Conservation (phyloP, 2,329 filamentous ascomycete species). For the Fonsecaea pugnacius region DNA sequence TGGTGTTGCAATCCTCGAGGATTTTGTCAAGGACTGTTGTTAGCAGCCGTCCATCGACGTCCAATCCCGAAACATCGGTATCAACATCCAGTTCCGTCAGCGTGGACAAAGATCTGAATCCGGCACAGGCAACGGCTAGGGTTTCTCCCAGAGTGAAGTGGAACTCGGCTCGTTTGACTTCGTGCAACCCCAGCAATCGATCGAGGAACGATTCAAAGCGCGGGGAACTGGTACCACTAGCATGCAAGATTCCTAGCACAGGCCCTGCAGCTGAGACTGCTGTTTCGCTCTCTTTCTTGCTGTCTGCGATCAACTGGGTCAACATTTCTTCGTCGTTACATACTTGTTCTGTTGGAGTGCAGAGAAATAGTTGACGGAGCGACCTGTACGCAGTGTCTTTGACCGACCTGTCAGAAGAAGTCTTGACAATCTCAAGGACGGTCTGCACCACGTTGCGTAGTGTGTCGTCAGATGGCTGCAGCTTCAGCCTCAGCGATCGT, state of each 20-base stretch:
- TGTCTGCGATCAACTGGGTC: conserved; percentile 66
- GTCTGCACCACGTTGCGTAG: conserved; percentile 64
- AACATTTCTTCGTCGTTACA: conserved; percentile 55
- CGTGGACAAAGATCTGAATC: conserved; percentile 83
- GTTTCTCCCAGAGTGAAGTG: conserved; percentile 93
- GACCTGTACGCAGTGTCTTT: conserved; percentile 62
- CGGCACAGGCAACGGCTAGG: conserved; percentile 73
- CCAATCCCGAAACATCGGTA: conserved; percentile 47
- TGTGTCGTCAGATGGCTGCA: conserved; percentile 67
- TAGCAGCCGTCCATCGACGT: conserved; percentile 49
- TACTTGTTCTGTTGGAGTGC: conserved; percentile 44
- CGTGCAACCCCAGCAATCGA: conserved; percentile 75
- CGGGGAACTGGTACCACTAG: conserved; percentile 42
- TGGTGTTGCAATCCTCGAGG: conserved; percentile 75
- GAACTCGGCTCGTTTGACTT: conserved; percentile 81
- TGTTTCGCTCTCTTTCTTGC: conserved; percentile 79
- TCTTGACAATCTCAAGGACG: conserved; percentile 58
- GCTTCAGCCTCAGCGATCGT: conserved; percentile 57
- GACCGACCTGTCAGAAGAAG: conserved; percentile 60
- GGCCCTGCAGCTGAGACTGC: conserved; percentile 81
- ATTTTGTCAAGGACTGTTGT: conserved; percentile 70
- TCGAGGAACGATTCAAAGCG: conserved; percentile 59
- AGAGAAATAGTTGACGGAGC: conserved; percentile 66
- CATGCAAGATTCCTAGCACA: conserved; percentile 57
- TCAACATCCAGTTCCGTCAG: conserved; percentile 77